Percentiles rank a stretch among this genome's conserved stretches.
Evolutionary conservation across 495 filamentous ascomycete species (phyloP).

Genomic region (Xylaria bambusicola): DNA sequence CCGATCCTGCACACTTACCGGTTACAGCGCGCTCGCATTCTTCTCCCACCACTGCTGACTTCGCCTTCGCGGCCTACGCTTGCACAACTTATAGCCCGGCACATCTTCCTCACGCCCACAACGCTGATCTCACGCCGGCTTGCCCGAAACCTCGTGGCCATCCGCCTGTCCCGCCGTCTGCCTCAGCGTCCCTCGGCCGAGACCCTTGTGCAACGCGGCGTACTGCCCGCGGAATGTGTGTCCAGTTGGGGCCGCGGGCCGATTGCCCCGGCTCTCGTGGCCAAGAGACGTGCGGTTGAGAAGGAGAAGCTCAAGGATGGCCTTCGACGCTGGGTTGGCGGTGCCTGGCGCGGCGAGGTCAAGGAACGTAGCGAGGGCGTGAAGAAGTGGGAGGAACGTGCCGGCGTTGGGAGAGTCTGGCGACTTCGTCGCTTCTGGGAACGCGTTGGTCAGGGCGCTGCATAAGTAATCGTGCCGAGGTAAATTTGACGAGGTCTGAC

Average conservation of each 20-base stretch:
- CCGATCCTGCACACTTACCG: conserved; percentile 59
- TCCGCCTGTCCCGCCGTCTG: conserved; percentile 48
- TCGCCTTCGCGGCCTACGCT: conserved; percentile 56
- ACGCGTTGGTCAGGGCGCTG: conserved; percentile 34
- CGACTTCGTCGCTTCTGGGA: conserved; percentile 56
- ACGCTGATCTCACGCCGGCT: conserved; percentile 55
- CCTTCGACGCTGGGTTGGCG: conserved; percentile 52
- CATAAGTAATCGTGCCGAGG: conserved; percentile 12
- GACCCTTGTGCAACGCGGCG: conserved; percentile 45
- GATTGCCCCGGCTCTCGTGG: conserved; percentile 43
- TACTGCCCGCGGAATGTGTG: conserved; percentile 49
- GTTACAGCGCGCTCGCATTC: conserved; percentile 50
- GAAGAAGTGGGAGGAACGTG: conserved; percentile 42
- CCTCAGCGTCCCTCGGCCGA: conserved; percentile 46
- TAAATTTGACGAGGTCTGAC: neutral
- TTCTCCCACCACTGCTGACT: conserved; percentile 49
- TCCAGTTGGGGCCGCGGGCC: conserved; percentile 31
- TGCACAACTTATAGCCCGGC: conserved; percentile 50
- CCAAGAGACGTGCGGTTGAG: conserved; percentile 51
- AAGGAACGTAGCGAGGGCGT: conserved; percentile 40
- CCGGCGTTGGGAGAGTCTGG: conserved; percentile 51
- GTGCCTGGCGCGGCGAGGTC: conserved; percentile 48
- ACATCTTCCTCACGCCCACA: conserved; percentile 61
- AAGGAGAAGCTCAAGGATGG: conserved; percentile 57
- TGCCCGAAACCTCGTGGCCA: conserved; percentile 52